These are phyloP conservation scores for Mucor velutinosus DNA, from an alignment of 371 early-diverging fungal genomes.

Conservation along the genomic window DNA sequence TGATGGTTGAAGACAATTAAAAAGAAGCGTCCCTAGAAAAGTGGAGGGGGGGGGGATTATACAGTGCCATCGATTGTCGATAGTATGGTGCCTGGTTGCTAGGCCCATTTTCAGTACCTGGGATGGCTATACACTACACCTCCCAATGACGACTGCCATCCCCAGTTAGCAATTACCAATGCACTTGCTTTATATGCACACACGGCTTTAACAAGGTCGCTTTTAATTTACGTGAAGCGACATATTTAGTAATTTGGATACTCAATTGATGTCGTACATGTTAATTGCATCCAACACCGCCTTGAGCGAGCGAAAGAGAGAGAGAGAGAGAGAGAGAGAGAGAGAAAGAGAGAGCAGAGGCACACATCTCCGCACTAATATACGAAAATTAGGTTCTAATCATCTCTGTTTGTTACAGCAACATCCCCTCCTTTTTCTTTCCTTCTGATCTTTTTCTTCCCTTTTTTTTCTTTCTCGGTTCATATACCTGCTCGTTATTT, in stretches of 20 bases:
- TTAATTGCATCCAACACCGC: neutral
- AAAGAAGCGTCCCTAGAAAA: neutral
- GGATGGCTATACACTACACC: too few species aligned
- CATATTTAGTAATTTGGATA: neutral
- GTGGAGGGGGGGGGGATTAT: neutral
- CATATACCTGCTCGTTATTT: neutral
- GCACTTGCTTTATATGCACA: neutral
- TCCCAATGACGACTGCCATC: too few species aligned
- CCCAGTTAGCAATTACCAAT: too few species aligned
- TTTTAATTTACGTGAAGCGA: neutral
- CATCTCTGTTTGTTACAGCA: neutral
- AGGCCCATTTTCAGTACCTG: neutral
- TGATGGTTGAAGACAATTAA: neutral
- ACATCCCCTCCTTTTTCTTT: neutral
- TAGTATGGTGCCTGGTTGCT: neutral
- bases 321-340: neutral
- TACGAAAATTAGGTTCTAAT: neutral
- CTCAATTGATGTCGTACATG: neutral
- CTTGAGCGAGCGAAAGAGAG: neutral
- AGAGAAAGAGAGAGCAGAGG: too few species aligned
- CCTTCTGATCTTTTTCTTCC: too few species aligned
- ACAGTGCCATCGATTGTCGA: neutral
- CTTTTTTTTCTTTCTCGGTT: neutral
- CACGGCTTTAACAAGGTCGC: neutral
- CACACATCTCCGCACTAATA: constrained; percentile 1